Evolutionary conservation across 805 yeast species (phyloP), one percentile per base, ranked within the genome.

Genomic region (baker's yeast (Saccharomyces cerevisiae)): DNA sequence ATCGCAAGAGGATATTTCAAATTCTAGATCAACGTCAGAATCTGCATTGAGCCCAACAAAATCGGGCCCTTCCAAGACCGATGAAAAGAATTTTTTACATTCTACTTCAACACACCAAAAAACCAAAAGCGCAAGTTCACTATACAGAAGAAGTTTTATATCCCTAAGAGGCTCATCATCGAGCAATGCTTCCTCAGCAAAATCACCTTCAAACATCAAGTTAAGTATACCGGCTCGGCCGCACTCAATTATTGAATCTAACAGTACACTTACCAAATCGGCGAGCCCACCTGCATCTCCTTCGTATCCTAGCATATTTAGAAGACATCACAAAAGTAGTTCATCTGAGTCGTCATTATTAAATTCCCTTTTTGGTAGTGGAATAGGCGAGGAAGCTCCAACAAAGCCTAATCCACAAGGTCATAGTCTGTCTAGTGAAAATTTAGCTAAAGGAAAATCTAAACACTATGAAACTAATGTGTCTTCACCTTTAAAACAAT

Each of bases 241-340:
- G 26, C 55, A 55, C 11, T 65, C 68, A 9, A 56, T 57, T 14
- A 53, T 54, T 14, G 68, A 63, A 14, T 30, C 57, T 32, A 52
- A 55, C 24, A 52, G 31, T 5, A 53, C 59, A 2, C 49, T 60
- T 3, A 51, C 51, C 22, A 59, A 61, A 47, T 55, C 66, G 2
- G 50, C 56, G 4, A 60, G 64, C 6, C 61, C 67, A 9, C 70
- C 68, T 10, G 50, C 52, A 32, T 69, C 73, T 1, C 71, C 71
- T 11, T 55, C 63, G n/a, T 63, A 65, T 48, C 55, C 69, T 3
- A 78, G 79, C 28, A 76, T 85, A 51, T 84, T 85, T 70, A 74
- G 86, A 58, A 78, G 83, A 57, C 89, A 84, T 61, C 76, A 79
- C 49, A 77, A 87, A 54, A 78, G 85, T n/a, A 79, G 77, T 50